These are phyloP conservation scores for Sugiyamaella xylanicola DNA, from an alignment of 1,139 yeast species.

Conservation along the genomic window DNA sequence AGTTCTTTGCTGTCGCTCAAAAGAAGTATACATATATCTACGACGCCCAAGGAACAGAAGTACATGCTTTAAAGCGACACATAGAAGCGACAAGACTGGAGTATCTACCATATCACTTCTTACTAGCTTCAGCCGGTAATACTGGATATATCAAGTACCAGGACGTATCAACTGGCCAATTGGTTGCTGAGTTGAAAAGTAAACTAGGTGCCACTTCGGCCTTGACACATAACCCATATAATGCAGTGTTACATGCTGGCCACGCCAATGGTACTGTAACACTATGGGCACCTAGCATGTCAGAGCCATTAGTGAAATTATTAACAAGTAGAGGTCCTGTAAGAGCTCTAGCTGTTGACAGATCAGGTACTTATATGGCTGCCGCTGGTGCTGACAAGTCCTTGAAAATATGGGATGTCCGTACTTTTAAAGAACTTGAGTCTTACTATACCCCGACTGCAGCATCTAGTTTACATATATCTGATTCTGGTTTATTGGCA, in stretches of 20 bases:
- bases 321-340: slow-evolving; percentile 86
- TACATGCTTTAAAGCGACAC: slow-evolving; percentile 89
- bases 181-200: slow-evolving; percentile 82
- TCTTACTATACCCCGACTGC: slow-evolving; percentile 79
- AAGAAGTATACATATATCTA: slow-evolving; percentile 91
- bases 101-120: slow-evolving; percentile 88
- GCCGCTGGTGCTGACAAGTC: slow-evolving; percentile 87
- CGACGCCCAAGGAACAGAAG: slow-evolving; percentile 86
- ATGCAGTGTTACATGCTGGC: slow-evolving; percentile 92
- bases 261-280: slow-evolving; percentile 93
- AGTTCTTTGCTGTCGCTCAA: slow-evolving; percentile 95
- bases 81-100: slow-evolving; percentile 81
- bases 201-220: slow-evolving; percentile 88
- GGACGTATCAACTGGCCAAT: slow-evolving; percentile 90
- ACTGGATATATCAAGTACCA: slow-evolving; percentile 89
- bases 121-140: slow-evolving; percentile 84
- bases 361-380: slow-evolving; percentile 95
- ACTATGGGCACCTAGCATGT: slow-evolving; percentile 89
- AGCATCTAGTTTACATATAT: slow-evolving; percentile 73
- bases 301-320: slow-evolving; percentile 81
- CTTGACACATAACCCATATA: slow-evolving; percentile 91
- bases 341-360: slow-evolving; percentile 79
- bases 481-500: slow-evolving; percentile 84
- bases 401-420: slow-evolving; percentile 89
- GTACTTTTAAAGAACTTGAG: slow-evolving; percentile 66